Evolutionary conservation across 345 rosid genomes (phyloP).

Genomic region (Citrus hindsii): DNA sequence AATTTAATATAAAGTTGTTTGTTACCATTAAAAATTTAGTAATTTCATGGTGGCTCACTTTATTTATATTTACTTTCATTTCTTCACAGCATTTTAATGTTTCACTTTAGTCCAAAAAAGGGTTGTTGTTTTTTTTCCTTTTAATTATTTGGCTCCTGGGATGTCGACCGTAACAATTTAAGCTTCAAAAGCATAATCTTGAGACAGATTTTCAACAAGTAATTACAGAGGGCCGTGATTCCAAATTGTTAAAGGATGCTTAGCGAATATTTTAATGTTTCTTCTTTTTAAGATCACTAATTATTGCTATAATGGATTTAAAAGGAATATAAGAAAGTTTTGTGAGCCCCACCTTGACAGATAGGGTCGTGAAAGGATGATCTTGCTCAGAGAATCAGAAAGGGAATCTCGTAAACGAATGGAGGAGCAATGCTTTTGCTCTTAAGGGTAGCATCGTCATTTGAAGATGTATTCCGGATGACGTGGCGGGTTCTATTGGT

Average conservation of each 20-base stretch:
- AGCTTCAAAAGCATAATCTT: not conserved
- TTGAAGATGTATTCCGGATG: not conserved
- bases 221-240: constrained; percentile 12
- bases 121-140: not conserved
- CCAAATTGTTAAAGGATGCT: not conserved
- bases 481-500: not conserved
- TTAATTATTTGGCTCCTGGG: not conserved
- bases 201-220: constrained; percentile 20
- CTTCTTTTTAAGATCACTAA: not conserved
- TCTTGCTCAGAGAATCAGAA: not conserved
- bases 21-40: not conserved
- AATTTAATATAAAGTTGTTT: not conserved
- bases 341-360: not conserved
- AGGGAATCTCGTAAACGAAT: not conserved
- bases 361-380: not conserved
- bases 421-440: not conserved
- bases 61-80: not conserved
- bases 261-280: not conserved
- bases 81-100: not conserved
- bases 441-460: not conserved
- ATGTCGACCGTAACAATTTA: no score
- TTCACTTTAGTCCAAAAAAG: not conserved
- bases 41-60: not conserved
- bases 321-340: not conserved
- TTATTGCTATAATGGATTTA: not conserved